Conservation (phyloP, 495 filamentous ascomycete genomes). For the Penicillium goetzii region DNA sequence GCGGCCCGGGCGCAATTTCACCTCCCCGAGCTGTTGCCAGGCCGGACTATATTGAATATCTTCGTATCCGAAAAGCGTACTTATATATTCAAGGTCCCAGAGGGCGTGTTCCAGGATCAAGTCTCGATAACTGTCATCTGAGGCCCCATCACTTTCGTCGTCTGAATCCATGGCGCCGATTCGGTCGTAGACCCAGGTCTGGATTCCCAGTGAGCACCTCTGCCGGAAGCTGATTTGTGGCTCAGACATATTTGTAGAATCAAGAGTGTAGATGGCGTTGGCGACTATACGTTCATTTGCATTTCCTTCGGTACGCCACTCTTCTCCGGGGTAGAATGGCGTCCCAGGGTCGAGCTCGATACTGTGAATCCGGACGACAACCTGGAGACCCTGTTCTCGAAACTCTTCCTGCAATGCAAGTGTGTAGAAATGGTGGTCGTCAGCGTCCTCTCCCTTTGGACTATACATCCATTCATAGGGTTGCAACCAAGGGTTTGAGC, state of each 20-base stretch:
- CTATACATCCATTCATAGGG: constrained; percentile 15
- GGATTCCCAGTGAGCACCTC: not conserved
- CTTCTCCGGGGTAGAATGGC: constrained; percentile 20
- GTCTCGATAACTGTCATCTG: constrained; percentile 6
- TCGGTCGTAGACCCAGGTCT: constrained; percentile 9
- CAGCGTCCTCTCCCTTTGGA: constrained; percentile 10
- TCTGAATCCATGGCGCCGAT: constrained; percentile 4
- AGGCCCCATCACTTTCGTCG: constrained; percentile 2
- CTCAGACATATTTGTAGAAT: constrained; percentile 18
- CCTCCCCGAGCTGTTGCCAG: constrained; percentile 18
- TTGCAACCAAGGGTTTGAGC: constrained; percentile 11
- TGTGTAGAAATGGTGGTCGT: constrained; percentile 20
- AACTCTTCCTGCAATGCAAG: constrained; percentile 20
- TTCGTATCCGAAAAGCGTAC: constrained; percentile 11
- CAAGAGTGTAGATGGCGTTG: constrained; percentile 17
- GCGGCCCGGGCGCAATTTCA: constrained; percentile 13
- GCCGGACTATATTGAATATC: constrained; percentile 5
- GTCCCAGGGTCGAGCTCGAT: constrained; percentile 22
- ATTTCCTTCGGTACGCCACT: constrained; percentile 22
- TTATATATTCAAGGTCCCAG: constrained; percentile 14
- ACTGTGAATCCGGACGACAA: constrained; percentile 18
- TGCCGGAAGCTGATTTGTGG: constrained; percentile 17
- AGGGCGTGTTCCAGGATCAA: constrained; percentile 5
- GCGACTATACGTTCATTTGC: constrained; percentile 24
- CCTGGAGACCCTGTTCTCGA: constrained; percentile 21